Base-by-base conservation (phyloP, 345 rosid species). In the Linum lewisii region DNA sequence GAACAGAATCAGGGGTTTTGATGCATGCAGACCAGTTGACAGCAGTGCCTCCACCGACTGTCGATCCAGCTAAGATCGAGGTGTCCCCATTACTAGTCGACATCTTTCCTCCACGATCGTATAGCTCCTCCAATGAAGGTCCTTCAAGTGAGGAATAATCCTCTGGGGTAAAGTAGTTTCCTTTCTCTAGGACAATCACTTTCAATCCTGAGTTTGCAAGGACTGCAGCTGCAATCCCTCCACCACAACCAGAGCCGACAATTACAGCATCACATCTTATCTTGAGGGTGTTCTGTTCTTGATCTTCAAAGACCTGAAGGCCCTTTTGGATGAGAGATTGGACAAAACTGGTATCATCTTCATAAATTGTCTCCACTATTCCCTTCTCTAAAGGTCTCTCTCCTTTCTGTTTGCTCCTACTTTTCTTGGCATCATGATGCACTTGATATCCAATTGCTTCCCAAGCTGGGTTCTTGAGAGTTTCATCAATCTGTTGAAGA, bases 171-270 rank as follows among this genome's bases (percentile, higher is more conserved):
- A 79, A 85, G 66, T 85, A 85, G 73, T 82, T 85, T 21, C 84
- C 88, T 74, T 85, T 85, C 72, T 85, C 92, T 18, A 85, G 64
- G 59, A 85, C 83, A 21, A 85, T 42, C 19, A 82, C 88, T 24
- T 63, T 85, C 22, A 61, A 80, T 20, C 92, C 91, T 1, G 84
- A 77, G 37, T 66, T 77, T 54, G 88, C 91, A 36, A 85, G 86
- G 62, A 72, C 68, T 24, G 82, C 81, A n/a, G 88, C 92, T 51
- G 92, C 88, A 61, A 82, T 86, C 7, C 82, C 92, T 63, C 88
- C 88, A 9, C 92, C 88, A 7, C 88, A 80, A 51, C 88, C 86
- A 7, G 88, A 80, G 23, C 88, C 92, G 13, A 85, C 63, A 8
- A 85, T 68, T 23, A 79, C 83, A 4, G 72, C 88, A 65, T 85